These are phyloP conservation scores for Saksenaea oblongispora DNA, from an alignment of 371 early-diverging fungal genomes.

Conservation along the genomic window DNA sequence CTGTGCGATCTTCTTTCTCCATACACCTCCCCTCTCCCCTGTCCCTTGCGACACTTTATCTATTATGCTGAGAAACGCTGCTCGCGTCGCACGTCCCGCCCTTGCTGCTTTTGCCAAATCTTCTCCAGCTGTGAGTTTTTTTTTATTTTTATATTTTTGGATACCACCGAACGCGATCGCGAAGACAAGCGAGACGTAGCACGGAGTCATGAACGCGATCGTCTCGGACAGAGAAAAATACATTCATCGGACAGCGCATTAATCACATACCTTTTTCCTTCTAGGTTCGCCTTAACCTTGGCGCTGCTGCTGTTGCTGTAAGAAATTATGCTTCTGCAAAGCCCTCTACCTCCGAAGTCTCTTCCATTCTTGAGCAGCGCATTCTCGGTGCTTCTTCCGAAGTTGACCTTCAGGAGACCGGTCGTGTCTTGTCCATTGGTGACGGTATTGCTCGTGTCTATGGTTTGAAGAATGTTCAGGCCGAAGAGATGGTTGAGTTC, in stretches of 20 bases:
- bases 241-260: neutral
- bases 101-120: constrained; percentile 43
- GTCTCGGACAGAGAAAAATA: neutral
- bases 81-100: constrained; percentile 51
- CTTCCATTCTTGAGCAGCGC: constrained; percentile 89
- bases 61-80: constrained; percentile 54
- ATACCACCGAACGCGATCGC: neutral
- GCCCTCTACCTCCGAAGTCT: constrained; percentile 79
- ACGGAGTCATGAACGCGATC: neutral
- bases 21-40: constrained; percentile 5
- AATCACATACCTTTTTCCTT: constrained; percentile 10
- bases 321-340: constrained; percentile 58
- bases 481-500: constrained; percentile 99
- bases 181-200: neutral
- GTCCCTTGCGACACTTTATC: constrained; percentile 4
- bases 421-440: constrained; percentile 96
- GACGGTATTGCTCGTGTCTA: constrained; percentile 98
- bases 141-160: neutral
- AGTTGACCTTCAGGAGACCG: constrained; percentile 92
- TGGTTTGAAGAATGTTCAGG: constrained; percentile 94
- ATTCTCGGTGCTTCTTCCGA: constrained; percentile 79
- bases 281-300: constrained; percentile 43
- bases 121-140: constrained; percentile 40
- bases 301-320: constrained; percentile 35
- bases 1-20: neutral